Evolutionary conservation across 1,284 basidiomycete genomes (phyloP).

Genomic region (Apiotrichum gracile): DNA sequence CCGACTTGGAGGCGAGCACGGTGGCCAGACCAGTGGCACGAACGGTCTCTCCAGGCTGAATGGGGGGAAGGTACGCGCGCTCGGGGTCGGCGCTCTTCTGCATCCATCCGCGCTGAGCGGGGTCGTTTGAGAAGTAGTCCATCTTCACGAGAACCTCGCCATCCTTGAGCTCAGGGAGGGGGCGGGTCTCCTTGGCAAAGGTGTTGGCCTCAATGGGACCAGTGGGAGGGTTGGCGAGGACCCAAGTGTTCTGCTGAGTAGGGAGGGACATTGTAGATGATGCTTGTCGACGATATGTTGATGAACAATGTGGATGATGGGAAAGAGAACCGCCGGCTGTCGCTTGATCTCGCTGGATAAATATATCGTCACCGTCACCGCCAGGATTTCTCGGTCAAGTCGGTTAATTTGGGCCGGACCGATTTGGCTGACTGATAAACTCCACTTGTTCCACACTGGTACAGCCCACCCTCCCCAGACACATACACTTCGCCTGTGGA

Average conservation of each 20-base stretch:
- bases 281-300: no score
- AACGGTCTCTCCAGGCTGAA: constrained; percentile 27
- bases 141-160: constrained; percentile 28
- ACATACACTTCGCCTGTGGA: no score
- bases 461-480: no score
- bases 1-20: constrained; percentile 24
- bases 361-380: no score
- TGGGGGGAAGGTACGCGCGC: constrained; percentile 19
- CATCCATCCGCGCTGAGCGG: constrained; percentile 34
- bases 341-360: no score
- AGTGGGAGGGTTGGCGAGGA: constrained; percentile 26
- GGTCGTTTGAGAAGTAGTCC: constrained; percentile 33
- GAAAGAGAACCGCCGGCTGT: no score
- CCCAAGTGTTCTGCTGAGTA: constrained; percentile 16
- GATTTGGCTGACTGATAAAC: no score
- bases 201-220: constrained; percentile 18
- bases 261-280: constrained; percentile 7
- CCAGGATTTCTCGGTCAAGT: no score
- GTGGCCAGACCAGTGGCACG: constrained; percentile 19
- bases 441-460: no score
- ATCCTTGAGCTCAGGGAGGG: constrained; percentile 22
- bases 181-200: constrained; percentile 18
- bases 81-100: constrained; percentile 7
- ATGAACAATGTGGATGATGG: no score
- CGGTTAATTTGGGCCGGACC: no score